Base-by-base conservation (phyloP, 2,329 filamentous ascomycete genomes). In the Paraphaeosphaeria minitans region DNA sequence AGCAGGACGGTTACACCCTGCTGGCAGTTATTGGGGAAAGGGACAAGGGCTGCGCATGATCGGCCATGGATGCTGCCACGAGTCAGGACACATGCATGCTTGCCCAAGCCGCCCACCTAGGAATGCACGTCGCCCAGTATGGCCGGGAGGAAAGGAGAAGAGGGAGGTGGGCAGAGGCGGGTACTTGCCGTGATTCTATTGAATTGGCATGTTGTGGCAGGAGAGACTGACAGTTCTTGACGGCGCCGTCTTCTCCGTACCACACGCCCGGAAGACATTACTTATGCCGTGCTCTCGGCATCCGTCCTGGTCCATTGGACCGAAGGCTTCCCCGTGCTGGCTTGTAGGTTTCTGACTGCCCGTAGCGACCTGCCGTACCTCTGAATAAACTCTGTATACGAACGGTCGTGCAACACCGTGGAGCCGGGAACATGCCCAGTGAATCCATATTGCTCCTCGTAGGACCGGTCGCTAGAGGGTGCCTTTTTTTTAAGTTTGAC, bases 1-100 rank as follows among this genome's bases (percentile, higher is more conserved):
- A 27, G 21, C 41, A 22, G n/a, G 48, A 31, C 27, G 10, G 31
- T 35, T 27, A 33, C 41, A 37, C 29, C 51, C 27, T 22, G 41
- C 16, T 53, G n/a, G 27, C 41, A 37, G 41, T 16, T 53, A 35
- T 45, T 35, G 29, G 45, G 24, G 51, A 29, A 27, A 13, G 13
- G 49, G 49, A 41, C 35, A 21, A 49, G 46, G 35, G 43, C 48
- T 55, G 53, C 53, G 43, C 53, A 49, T 49, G 43, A 55, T 55
- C 53, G 43, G 14, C 35, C 29, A 31, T 24, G 43, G n/a, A 48
- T 33, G n/a, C 41, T 22, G 33, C 43, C 43, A 41, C 43, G 53
- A 55, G 53, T 55, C 53, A 55, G 39, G 42, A 24, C 42, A n/a
- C 29, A 46, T 24, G n/a, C 41, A 46, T 39, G 39, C 35, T 35